phyloP scores from a whole-genome alignment of 257 asterid genomes.

The Solanum neorickii region DNA sequence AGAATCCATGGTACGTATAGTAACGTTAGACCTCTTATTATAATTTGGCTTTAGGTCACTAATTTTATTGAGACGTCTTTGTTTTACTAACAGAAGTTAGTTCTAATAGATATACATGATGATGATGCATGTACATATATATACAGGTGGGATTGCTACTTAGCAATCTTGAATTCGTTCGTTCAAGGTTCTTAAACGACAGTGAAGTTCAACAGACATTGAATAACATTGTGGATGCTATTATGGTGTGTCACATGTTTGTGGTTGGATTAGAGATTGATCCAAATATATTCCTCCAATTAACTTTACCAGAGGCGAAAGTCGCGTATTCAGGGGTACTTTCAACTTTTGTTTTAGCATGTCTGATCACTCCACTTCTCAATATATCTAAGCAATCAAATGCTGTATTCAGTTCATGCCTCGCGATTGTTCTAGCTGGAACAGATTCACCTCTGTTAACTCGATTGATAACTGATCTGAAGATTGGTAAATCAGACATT shows the following conservation, averaged over 20 bases:
- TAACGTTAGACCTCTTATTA: background rate
- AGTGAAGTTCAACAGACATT: constrained; percentile 41
- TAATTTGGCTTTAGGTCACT: background rate
- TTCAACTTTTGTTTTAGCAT: constrained; percentile 47
- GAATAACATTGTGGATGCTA: constrained; percentile 62
- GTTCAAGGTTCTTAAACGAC: constrained; percentile 9
- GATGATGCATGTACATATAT: background rate
- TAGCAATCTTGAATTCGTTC: constrained; percentile 49
- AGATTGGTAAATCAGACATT: constrained; percentile 86
- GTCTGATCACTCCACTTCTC: constrained; percentile 36
- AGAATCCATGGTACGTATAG: constrained; percentile 51
- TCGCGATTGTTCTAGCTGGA: constrained; percentile 49
- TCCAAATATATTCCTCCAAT: constrained; percentile 57
- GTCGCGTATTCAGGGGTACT: constrained; percentile 63
- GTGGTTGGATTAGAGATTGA: constrained; percentile 77
- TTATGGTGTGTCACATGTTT: constrained; percentile 87
- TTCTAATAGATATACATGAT: background rate
- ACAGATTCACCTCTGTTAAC: constrained; percentile 66
- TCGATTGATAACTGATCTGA: constrained; percentile 60
- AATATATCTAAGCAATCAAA: constrained; percentile 18
- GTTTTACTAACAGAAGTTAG: background rate
- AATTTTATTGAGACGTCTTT: background rate
- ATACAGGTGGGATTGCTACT: constrained; percentile 61
- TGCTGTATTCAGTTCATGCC: constrained; percentile 47
- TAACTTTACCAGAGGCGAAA: constrained; percentile 66